Evolutionary conservation across 2,329 filamentous ascomycete genomes (phyloP).

Genomic region (Gaeumannomyces tritici): DNA sequence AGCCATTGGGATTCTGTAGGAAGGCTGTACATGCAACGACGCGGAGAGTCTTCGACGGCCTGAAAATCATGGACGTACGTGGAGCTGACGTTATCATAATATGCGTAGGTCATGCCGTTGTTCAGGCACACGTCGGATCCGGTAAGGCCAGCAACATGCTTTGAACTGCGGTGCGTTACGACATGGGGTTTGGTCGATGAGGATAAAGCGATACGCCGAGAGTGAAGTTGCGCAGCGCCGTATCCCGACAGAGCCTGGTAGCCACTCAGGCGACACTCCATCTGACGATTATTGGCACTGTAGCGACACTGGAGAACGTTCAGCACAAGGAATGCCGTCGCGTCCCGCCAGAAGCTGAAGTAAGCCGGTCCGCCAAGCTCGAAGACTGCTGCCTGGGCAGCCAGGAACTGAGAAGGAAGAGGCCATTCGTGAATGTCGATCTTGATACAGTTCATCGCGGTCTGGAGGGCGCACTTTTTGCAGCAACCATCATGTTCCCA

Average conservation of each 20-base stretch:
- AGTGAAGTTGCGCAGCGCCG: too few relatives aligned
- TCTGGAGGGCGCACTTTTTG: too few relatives aligned
- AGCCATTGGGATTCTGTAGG: background rate
- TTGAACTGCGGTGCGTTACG: conserved; percentile 21
- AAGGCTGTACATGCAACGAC: background rate
- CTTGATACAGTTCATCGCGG: too few relatives aligned
- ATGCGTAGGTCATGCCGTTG: conserved; percentile 31
- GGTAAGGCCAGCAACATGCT: conserved; percentile 12
- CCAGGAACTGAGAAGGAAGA: conserved; percentile 21
- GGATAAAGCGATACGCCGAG: conserved; percentile 18
- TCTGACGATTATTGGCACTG: too few relatives aligned
- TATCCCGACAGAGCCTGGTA: too few relatives aligned
- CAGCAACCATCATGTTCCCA: too few relatives aligned
- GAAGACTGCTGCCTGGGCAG: conserved; percentile 38
- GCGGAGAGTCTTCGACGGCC: background rate
- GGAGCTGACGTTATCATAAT: conserved; percentile 20
- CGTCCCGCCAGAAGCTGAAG: conserved; percentile 39
- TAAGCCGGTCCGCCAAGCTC: conserved; percentile 33
- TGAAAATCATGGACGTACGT: background rate
- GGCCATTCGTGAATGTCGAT: conserved; percentile 50
- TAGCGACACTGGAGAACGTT: too few relatives aligned
- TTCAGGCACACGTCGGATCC: conserved; percentile 29
- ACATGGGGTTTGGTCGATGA: conserved; percentile 26
- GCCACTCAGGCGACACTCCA: too few relatives aligned
- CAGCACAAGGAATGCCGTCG: conserved; percentile 28